These are phyloP conservation scores for Gossypium thurberi DNA, from an alignment of 345 rosid species.

Conservation along the genomic window DNA sequence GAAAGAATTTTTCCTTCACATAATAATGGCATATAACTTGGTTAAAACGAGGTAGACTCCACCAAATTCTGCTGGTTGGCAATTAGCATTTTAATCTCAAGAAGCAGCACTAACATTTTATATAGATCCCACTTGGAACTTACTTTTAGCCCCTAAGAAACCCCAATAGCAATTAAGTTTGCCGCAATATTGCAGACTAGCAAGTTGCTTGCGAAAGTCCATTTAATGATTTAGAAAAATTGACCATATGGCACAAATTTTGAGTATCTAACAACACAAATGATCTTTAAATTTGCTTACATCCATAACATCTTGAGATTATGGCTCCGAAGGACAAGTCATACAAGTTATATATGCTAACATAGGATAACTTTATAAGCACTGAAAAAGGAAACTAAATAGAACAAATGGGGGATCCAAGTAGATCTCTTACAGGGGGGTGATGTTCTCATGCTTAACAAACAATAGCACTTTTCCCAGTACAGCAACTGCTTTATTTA, in stretches of 20 bases:
- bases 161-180: background rate
- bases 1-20: background rate
- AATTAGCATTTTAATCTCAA: background rate
- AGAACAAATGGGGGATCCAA: conserved; percentile 1
- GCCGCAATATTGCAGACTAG: background rate
- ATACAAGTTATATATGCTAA: background rate
- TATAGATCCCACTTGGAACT: background rate
- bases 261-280: background rate
- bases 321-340: background rate
- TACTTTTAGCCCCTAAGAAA: background rate
- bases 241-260: background rate
- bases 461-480: conserved; percentile 56
- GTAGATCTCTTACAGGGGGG: conserved; percentile 52
- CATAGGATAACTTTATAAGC: too few species aligned
- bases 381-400: background rate
- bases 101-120: background rate
- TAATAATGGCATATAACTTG: background rate
- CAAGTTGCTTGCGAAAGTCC: background rate
- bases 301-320: background rate
- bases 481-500: conserved; percentile 50
- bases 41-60: background rate
- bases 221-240: background rate
- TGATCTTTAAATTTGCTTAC: background rate
- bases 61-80: background rate
- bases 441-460: conserved; percentile 49